A percentile compares a stretch with the other conserved stretches of the same genome.
Conservation (phyloP, 768 basidiomycete species). For the Suillus hirtellus region DNA sequence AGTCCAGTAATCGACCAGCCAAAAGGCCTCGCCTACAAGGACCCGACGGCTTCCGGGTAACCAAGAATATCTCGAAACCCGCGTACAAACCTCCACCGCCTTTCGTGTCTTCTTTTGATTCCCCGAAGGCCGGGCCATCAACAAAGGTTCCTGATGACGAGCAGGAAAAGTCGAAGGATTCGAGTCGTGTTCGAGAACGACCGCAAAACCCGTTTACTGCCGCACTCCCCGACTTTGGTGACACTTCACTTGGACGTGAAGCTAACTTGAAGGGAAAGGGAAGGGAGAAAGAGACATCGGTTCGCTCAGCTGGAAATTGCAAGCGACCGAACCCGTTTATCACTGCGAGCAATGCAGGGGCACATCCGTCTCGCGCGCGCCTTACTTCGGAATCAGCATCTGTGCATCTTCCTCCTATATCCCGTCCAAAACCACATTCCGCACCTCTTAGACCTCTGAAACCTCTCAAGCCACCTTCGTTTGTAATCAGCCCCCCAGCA, state of each 20-base stretch:
- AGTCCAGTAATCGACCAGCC: slow-evolving; percentile 3
- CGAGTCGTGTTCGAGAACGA: slow-evolving; percentile 11
- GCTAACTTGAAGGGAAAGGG: background rate
- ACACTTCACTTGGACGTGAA: background rate
- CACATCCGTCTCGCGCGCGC: background rate
- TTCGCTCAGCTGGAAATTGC: background rate
- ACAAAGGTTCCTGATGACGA: background rate
- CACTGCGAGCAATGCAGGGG: background rate
- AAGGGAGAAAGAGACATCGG: background rate
- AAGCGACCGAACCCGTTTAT: background rate
- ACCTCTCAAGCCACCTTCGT: slow-evolving; percentile 19
- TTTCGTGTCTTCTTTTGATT: slow-evolving; percentile 31
- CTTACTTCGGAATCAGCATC: background rate
- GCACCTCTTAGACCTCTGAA: slow-evolving; percentile 2
- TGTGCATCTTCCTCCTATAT: background rate
- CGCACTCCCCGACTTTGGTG: background rate
- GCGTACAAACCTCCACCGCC: slow-evolving; percentile 19
- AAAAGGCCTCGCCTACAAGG: slow-evolving; percentile 19
- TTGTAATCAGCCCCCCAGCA: background rate
- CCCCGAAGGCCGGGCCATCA: background rate
- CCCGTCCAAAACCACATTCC: background rate
- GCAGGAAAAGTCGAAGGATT: background rate
- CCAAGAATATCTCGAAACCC: slow-evolving; percentile 24
- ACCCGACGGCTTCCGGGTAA: slow-evolving; percentile 31
- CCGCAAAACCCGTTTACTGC: slow-evolving; percentile 23